Evolutionary conservation across 208 protist genomes (phyloP).

Genomic region (Acanthamoeba royreba): DNA sequence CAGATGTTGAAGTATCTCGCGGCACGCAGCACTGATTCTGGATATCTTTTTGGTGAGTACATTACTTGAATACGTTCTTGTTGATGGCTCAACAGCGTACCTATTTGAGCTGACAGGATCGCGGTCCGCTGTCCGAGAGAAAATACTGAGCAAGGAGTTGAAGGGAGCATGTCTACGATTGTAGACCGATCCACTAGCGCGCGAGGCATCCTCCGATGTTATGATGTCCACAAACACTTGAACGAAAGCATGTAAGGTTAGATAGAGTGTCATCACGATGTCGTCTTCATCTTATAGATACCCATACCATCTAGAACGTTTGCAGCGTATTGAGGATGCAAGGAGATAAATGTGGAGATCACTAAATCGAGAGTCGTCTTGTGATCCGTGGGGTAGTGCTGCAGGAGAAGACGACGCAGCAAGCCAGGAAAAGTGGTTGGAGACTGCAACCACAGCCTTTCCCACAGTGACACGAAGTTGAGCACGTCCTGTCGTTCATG

Average conservation of each 20-base stretch:
- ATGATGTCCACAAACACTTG: neutral
- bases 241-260: too few relatives aligned
- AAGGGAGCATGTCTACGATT: neutral
- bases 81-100: neutral
- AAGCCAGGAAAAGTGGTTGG: neutral
- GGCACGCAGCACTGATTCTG: neutral
- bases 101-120: neutral
- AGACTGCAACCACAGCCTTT: neutral
- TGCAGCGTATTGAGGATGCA: neutral
- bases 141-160: neutral
- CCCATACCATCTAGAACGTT: neutral
- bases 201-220: neutral
- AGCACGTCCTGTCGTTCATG: neutral
- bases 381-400: neutral
- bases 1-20: neutral
- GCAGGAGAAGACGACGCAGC: neutral
- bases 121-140: neutral
- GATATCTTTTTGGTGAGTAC: neutral
- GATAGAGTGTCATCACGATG: too few relatives aligned
- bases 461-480: neutral
- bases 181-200: neutral
- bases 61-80: neutral
- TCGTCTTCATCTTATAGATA: too few relatives aligned
- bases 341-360: neutral
- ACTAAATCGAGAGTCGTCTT: neutral